Percentiles rank a stretch among this genome's conserved stretches.
Evolutionary conservation across 352 stramenopile species (phyloP).

Genomic region (Sclerospora graminicola): DNA sequence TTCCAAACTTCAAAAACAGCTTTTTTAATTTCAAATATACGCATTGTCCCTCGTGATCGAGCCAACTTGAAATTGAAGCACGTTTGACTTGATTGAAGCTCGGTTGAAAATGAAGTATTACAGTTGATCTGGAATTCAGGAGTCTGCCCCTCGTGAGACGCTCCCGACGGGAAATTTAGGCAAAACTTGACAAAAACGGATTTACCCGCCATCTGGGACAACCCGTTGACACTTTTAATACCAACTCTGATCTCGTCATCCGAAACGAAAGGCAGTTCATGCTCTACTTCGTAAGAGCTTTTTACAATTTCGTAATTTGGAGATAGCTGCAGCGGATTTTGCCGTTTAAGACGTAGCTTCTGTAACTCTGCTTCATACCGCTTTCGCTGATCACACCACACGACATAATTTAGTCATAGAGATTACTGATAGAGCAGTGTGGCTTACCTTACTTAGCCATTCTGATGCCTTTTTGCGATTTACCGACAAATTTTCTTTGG

Average conservation of each 20-base stretch:
- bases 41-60: slow-evolving; percentile 49
- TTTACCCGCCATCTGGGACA: slow-evolving; percentile 29
- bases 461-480: slow-evolving; percentile 42
- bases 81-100: slow-evolving; percentile 15
- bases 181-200: slow-evolving; percentile 68
- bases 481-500: slow-evolving; percentile 36
- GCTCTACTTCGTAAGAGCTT: slow-evolving; percentile 26
- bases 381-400: slow-evolving; percentile 49
- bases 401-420: too few species aligned
- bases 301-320: slow-evolving; percentile 37
- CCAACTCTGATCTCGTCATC: slow-evolving; percentile 40
- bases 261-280: slow-evolving; percentile 33
- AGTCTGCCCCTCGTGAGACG: slow-evolving; percentile 54
- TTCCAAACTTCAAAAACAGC: slow-evolving; percentile 69
- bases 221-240: slow-evolving; percentile 35
- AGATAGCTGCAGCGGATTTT: slow-evolving; percentile 36
- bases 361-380: slow-evolving; percentile 38
- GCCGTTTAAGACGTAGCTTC: slow-evolving; percentile 37
- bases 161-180: slow-evolving; percentile 49
- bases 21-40: slow-evolving; percentile 79
- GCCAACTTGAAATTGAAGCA: slow-evolving; percentile 40
- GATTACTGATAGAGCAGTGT: neutral
- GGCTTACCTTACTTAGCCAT: slow-evolving; percentile 45
- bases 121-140: slow-evolving; percentile 22
- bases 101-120: slow-evolving; percentile 18